These are phyloP conservation scores for Microcyclospora pomicola DNA, from an alignment of 2,329 filamentous ascomycete genomes.

Conservation along the genomic window DNA sequence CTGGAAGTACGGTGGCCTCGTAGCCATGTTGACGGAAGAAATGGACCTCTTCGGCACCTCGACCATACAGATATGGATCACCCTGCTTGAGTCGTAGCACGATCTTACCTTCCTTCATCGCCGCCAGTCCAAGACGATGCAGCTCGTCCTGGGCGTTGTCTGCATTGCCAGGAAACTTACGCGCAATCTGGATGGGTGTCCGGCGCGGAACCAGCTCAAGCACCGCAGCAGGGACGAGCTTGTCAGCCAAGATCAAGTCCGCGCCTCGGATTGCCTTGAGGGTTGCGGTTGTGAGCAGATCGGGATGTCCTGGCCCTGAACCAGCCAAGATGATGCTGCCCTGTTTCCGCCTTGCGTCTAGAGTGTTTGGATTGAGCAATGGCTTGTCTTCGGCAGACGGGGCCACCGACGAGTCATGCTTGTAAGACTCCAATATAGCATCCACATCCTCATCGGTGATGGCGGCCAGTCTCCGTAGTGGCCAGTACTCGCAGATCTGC, in stretches of 20 bases:
- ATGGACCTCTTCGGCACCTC: constrained; percentile 81
- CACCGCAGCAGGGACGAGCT: constrained; percentile 71
- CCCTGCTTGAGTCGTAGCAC: constrained; percentile 91
- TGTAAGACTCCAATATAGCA: constrained; percentile 60
- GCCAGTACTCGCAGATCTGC: constrained; percentile 98
- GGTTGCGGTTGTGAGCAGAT: constrained; percentile 73
- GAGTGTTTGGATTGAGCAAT: constrained; percentile 14
- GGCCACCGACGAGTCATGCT: constrained; percentile 24
- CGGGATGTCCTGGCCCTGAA: constrained; percentile 82
- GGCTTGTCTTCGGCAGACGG: constrained; percentile 16
- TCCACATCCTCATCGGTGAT: constrained; percentile 72
- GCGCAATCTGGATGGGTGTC: constrained; percentile 78
- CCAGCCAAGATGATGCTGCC: constrained; percentile 80
- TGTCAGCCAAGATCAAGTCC: constrained; percentile 72
- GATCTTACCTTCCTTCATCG: constrained; percentile 53
- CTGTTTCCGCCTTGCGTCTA: constrained; percentile 23
- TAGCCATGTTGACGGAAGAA: constrained; percentile 67
- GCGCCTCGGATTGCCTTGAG: constrained; percentile 61
- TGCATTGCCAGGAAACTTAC: constrained; percentile 95
- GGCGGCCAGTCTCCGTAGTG: constrained; percentile 63
- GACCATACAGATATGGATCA: constrained; percentile 90
- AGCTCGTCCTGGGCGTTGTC: constrained; percentile 88
- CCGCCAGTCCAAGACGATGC: constrained; percentile 60
- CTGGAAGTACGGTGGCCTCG: constrained; percentile 58
- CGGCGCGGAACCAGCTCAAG: constrained; percentile 81